These are phyloP conservation scores for Suillus subaureus DNA, from an alignment of 768 basidiomycete genomes.

Conservation along the genomic window DNA sequence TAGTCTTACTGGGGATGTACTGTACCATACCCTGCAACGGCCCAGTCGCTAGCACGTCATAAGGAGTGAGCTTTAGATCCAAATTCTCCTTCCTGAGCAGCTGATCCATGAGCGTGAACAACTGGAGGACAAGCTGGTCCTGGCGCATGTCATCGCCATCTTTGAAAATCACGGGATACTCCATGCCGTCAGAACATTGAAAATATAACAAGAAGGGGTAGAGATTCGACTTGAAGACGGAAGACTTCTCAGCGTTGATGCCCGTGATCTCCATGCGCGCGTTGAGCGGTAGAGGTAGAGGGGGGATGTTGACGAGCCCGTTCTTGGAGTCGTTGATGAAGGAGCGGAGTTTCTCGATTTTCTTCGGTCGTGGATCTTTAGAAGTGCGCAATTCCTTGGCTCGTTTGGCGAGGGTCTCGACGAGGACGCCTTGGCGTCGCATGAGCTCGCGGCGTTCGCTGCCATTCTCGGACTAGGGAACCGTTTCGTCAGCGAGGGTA, in stretches of 20 bases:
- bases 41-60: slow-evolving; percentile 92
- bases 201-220: slow-evolving; percentile 91
- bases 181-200: slow-evolving; percentile 78
- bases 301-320: slow-evolving; percentile 73
- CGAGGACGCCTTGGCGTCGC: slow-evolving; percentile 87
- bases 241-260: slow-evolving; percentile 88
- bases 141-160: slow-evolving; percentile 99
- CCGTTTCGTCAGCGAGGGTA: slow-evolving; percentile 3
- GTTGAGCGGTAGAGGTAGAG: slow-evolving; percentile 88
- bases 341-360: slow-evolving; percentile 93
- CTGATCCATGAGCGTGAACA: slow-evolving; percentile 98
- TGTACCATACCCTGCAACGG: slow-evolving; percentile 94
- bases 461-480: slow-evolving; percentile 66
- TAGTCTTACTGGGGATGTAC: slow-evolving; percentile 94
- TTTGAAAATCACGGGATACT: slow-evolving; percentile 97
- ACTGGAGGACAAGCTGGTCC: slow-evolving; percentile 96
- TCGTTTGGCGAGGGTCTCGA: slow-evolving; percentile 82
- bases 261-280: slow-evolving; percentile 85
- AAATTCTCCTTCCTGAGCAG: slow-evolving; percentile 92
- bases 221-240: slow-evolving; percentile 96
- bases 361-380: slow-evolving; percentile 94
- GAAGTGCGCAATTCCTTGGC: slow-evolving; percentile 87
- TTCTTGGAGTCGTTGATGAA: slow-evolving; percentile 86
- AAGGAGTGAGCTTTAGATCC: slow-evolving; percentile 89
- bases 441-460: slow-evolving; percentile 84